Percentiles rank a stretch among this genome's conserved stretches.
These are phyloP conservation scores for Pisolithus sp. DNA, from an alignment of 768 basidiomycete species.

Conservation along the genomic window DNA sequence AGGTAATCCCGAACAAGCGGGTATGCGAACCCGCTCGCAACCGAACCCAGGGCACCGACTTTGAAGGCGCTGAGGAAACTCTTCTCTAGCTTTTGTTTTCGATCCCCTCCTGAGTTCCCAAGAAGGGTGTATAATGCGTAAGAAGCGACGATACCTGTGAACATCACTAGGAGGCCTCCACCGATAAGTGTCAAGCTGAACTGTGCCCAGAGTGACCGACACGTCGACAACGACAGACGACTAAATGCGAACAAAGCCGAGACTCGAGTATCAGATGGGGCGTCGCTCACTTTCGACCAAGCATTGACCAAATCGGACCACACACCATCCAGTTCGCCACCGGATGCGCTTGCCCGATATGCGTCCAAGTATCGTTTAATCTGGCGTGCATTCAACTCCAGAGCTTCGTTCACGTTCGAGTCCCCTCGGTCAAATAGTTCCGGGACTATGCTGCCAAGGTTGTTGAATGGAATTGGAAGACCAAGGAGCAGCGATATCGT, in stretches of 20 bases:
- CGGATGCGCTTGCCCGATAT: constrained; percentile 66
- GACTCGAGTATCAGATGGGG: constrained; percentile 17
- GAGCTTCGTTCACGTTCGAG: constrained; percentile 46
- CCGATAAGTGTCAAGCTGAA: constrained; percentile 79
- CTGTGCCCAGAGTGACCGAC: constrained; percentile 90
- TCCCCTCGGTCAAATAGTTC: constrained; percentile 71
- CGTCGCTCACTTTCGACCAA: constrained; percentile 34
- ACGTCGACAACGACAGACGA: constrained; percentile 42
- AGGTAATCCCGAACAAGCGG: constrained; percentile 28
- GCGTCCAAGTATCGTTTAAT: constrained; percentile 69
- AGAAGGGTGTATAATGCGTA: constrained; percentile 52
- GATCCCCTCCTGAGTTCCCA: constrained; percentile 28
- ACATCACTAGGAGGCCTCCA: constrained; percentile 61
- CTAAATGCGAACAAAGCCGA: constrained; percentile 18
- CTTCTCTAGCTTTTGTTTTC: constrained; percentile 38
- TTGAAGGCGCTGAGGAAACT: constrained; percentile 28
- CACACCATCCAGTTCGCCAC: constrained; percentile 63
- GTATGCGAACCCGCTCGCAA: constrained; percentile 30
- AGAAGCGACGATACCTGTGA: constrained; percentile 45
- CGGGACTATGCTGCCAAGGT: constrained; percentile 86
- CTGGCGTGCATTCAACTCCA: constrained; percentile 68
- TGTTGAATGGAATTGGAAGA: constrained; percentile 92
- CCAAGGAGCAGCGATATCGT: constrained; percentile 86
- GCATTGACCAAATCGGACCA: constrained; percentile 47
- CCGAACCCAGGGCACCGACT: constrained; percentile 32